phyloP scores from a whole-genome alignment of 164 flowering plant genomes.

The Echeveria elegans region DNA sequence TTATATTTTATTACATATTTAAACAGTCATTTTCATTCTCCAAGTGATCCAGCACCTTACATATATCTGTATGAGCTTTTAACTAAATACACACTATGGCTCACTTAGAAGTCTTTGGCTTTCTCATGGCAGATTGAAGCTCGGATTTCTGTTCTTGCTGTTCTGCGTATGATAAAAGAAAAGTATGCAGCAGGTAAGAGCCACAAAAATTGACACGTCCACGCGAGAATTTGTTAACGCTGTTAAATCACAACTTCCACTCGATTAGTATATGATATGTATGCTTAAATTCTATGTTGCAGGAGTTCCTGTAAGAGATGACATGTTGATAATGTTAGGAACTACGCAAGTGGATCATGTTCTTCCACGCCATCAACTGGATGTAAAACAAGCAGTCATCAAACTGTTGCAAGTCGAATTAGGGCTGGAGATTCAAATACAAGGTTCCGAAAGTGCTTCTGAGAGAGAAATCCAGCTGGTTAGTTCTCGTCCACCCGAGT shows the following conservation, averaged over 20 bases:
- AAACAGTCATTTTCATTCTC: not conserved
- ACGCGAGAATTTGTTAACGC: not conserved
- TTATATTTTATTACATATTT: not conserved
- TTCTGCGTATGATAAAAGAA: constrained; percentile 74
- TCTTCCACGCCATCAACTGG: constrained; percentile 14
- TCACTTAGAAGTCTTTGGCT: not conserved
- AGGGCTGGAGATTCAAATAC: constrained; percentile 46
- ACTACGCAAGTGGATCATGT: constrained; percentile 13
- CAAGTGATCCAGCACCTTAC: not conserved
- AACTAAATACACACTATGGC: not conserved
- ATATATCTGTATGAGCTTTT: not conserved
- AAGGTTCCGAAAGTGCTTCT: constrained; percentile 17
- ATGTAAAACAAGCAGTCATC: constrained; percentile 41
- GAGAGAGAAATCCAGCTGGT: not conserved
- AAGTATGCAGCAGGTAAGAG: constrained; percentile 43
- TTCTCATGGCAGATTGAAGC: constrained; percentile 67
- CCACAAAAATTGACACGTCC: too few species aligned
- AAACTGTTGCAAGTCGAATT: constrained; percentile 52
- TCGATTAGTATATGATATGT: not conserved
- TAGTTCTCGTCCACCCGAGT: constrained; percentile 9
- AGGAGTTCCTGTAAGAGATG: constrained; percentile 53
- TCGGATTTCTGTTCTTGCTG: constrained; percentile 82
- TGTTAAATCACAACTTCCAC: not conserved
- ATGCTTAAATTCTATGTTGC: constrained; percentile 15
- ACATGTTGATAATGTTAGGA: constrained; percentile 56